Percentiles rank a stretch among this genome's conserved stretches.
Evolutionary conservation across 1,284 basidiomycete species (phyloP).

Genomic region (Grifola frondosa): DNA sequence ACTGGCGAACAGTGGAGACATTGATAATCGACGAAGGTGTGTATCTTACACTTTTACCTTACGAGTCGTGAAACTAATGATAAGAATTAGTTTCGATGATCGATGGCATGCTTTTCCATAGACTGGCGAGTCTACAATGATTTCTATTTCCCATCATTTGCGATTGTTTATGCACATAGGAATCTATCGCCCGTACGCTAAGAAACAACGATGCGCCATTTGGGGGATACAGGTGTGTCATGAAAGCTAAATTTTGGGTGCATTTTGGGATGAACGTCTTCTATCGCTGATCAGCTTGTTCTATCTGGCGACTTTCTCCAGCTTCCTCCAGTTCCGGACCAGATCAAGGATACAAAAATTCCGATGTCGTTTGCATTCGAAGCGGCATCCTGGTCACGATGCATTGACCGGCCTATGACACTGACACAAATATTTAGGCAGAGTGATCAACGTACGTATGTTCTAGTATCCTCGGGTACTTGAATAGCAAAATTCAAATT

Average conservation of each 20-base stretch:
- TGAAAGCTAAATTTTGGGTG: no score
- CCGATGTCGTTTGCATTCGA: conserved; percentile 63
- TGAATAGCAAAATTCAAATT: no score
- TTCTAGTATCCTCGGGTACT: not conserved
- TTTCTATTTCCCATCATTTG: no score
- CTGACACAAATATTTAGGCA: conserved; percentile 46
- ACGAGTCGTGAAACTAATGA: not conserved
- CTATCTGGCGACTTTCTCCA: conserved; percentile 83
- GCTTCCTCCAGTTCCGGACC: conserved; percentile 68
- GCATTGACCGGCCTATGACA: conserved; percentile 38
- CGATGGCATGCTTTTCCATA: no score
- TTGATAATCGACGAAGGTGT: conserved; percentile 74
- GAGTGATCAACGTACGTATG: conserved; percentile 53
- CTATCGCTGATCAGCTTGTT: conserved; percentile 56
- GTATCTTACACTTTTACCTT: conserved; percentile 20
- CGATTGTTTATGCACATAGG: no score
- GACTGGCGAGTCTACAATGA: no score
- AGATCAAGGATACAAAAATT: no score
- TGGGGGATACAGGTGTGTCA: conserved; percentile 68
- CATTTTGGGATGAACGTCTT: not conserved
- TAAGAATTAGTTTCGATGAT: conserved; percentile 17
- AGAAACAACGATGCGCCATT: conserved; percentile 54
- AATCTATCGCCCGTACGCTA: conserved; percentile 50
- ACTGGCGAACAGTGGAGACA: conserved; percentile 54
- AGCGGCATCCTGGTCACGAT: conserved; percentile 57